These are phyloP conservation scores for Lindgomyces ingoldianus DNA, from an alignment of 495 filamentous ascomycete genomes.

Conservation along the genomic window DNA sequence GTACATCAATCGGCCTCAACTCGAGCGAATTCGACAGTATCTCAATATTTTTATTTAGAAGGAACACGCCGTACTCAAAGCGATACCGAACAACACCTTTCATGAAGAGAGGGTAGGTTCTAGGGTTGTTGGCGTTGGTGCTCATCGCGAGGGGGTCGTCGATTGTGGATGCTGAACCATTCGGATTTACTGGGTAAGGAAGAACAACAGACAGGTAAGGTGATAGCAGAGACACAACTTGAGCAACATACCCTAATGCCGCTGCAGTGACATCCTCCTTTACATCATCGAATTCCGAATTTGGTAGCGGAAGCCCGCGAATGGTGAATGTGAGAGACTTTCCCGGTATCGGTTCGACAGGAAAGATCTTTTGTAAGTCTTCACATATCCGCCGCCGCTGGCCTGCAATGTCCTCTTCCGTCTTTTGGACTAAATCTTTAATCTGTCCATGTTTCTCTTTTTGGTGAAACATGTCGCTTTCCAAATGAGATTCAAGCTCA, in stretches of 20 bases:
- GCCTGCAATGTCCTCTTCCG: conserved; percentile 65
- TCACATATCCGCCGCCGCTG: conserved; percentile 86
- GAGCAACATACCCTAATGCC: conserved; percentile 79
- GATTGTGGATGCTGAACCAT: conserved; percentile 73
- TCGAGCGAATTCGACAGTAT: conserved; percentile 73
- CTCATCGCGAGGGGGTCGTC: conserved; percentile 72
- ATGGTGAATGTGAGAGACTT: conserved; percentile 75
- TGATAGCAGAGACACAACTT: conserved; percentile 72
- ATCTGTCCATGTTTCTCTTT: conserved; percentile 61
- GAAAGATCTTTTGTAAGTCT: conserved; percentile 75
- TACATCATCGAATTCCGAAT: conserved; percentile 66
- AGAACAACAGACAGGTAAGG: conserved; percentile 78
- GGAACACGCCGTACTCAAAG: conserved; percentile 93
- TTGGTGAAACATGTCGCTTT: conserved; percentile 52
- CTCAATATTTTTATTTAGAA: conserved; percentile 93
- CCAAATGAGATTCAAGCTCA: conserved; percentile 57
- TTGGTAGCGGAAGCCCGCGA: conserved; percentile 71
- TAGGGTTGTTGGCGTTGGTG: conserved; percentile 12
- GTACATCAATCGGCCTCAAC: conserved; percentile 76
- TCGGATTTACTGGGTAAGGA: conserved; percentile 75
- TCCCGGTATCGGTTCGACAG: conserved; percentile 66
- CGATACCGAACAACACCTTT: conserved; percentile 76
- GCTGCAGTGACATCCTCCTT: conserved; percentile 73
- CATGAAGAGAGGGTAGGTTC: conserved; percentile 67
- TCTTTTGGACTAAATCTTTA: conserved; percentile 55